A percentile compares a stretch with the other conserved stretches of the same genome.
These are phyloP conservation scores for Tylopilus sp. DNA, from an alignment of 768 basidiomycete species.

Conservation along the genomic window DNA sequence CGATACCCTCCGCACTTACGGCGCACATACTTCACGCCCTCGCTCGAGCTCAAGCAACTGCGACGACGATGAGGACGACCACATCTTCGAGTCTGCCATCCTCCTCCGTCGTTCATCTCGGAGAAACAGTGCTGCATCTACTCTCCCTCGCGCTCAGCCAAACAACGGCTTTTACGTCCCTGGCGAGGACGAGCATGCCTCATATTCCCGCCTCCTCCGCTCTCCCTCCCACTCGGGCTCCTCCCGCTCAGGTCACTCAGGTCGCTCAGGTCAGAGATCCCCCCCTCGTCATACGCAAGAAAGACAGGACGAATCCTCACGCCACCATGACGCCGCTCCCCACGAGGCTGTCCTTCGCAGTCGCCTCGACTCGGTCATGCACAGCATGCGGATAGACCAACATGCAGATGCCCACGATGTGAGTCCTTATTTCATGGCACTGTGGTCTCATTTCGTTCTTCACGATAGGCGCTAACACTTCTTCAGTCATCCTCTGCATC, in stretches of 20 bases:
- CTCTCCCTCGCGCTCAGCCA: constrained; percentile 5
- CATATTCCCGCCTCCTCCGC: constrained; percentile 23
- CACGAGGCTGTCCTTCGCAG: constrained; percentile 53
- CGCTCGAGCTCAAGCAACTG: constrained; percentile 24
- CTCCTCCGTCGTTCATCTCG: constrained; percentile 22
- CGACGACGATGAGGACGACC: constrained; percentile 25
- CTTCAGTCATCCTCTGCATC: constrained; percentile 26
- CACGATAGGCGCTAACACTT: constrained; percentile 17
- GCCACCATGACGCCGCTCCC: constrained; percentile 35
- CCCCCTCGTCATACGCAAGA: constrained; percentile 18
- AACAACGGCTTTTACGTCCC: constrained; percentile 31
- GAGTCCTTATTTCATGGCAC: constrained; percentile 7
- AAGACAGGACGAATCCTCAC: constrained; percentile 18
- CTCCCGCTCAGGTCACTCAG: constrained; percentile 24
- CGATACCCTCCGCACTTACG: constrained; percentile 35
- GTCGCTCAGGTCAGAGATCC: constrained; percentile 16
- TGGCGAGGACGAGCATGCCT: constrained; percentile 27
- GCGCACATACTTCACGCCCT: constrained; percentile 20
- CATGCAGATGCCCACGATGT: constrained; percentile 22
- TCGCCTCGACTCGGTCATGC: constrained; percentile 51
- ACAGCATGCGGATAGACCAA: constrained; percentile 27
- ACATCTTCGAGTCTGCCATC: constrained; percentile 29
- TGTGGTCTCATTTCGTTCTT: constrained; percentile 13
- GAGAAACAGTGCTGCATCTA: constrained; percentile 21
- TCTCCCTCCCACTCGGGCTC: constrained; percentile 27